A percentile compares a stretch with the other conserved stretches of the same genome.
Evolutionary conservation across 768 basidiomycete species (phyloP).

Genomic region (Lyophyllum shimeji): DNA sequence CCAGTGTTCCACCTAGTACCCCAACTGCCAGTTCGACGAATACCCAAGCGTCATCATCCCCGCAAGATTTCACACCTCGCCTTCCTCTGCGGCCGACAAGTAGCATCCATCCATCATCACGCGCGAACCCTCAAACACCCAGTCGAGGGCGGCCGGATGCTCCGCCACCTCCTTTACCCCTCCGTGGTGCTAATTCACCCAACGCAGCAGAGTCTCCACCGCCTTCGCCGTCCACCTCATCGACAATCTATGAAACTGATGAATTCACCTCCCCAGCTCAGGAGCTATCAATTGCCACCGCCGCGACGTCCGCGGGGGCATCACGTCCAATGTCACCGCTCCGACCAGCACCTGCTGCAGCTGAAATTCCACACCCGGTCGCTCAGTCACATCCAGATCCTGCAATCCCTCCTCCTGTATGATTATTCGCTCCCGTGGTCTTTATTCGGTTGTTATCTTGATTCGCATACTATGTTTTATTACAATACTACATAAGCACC

Average conservation of each 20-base stretch:
- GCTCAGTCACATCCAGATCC: slow-evolving; percentile 3
- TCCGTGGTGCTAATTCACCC: slow-evolving; percentile 17
- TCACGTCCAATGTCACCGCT: slow-evolving; percentile 6
- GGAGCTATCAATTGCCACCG: slow-evolving; percentile 1
- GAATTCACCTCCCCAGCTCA: slow-evolving; percentile 10
- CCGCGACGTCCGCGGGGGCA: neutral
- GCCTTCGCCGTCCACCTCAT: slow-evolving; percentile 27
- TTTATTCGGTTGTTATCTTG: neutral
- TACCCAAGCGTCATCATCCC: slow-evolving; percentile 25
- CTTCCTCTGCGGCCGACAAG: slow-evolving; percentile 66
- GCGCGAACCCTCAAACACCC: slow-evolving; percentile 52
- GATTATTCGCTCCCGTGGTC: neutral
- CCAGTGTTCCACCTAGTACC: slow-evolving; percentile 42
- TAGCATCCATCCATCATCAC: slow-evolving; percentile 79
- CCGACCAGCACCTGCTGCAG: neutral
- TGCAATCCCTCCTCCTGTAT: neutral
- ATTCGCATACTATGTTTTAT: neutral
- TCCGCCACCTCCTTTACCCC: slow-evolving; percentile 20
- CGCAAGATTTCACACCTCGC: slow-evolving; percentile 72
- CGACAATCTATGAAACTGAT: slow-evolving; percentile 24
- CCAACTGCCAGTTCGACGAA: slow-evolving; percentile 3
- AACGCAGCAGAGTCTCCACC: slow-evolving; percentile 31
- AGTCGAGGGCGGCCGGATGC: slow-evolving; percentile 34
- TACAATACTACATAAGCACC: neutral
- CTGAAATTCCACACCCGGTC: neutral